phyloP scores from a whole-genome alignment of 345 rosid species.

The Sonneratia caseolaris region DNA sequence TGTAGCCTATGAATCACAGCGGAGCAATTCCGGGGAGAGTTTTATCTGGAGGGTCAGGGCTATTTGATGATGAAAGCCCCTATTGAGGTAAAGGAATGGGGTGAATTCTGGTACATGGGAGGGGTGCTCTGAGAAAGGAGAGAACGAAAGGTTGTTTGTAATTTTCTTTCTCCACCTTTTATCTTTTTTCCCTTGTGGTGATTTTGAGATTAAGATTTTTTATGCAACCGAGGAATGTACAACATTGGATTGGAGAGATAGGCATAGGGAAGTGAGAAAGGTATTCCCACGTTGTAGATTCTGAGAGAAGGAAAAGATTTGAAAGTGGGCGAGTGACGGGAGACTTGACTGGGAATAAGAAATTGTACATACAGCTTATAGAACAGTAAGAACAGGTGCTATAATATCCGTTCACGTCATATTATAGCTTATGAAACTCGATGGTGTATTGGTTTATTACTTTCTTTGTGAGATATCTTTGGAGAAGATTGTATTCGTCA shows the following conservation, averaged over 20 bases:
- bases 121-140: background rate
- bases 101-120: slow-evolving; percentile 27
- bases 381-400: background rate
- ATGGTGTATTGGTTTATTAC: background rate
- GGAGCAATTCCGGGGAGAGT: background rate
- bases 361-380: background rate
- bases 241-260: background rate
- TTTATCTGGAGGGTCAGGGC: slow-evolving; percentile 12
- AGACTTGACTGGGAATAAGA: background rate
- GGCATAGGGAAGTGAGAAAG: slow-evolving; percentile 3
- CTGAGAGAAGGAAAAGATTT: background rate
- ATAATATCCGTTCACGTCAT: background rate
- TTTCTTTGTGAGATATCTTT: background rate
- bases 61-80: slow-evolving; percentile 32
- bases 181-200: background rate
- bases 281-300: background rate
- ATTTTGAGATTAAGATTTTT: background rate
- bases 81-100: background rate
- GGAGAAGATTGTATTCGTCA: too few relatives aligned
- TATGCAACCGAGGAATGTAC: background rate
- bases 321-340: background rate
- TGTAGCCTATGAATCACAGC: background rate
- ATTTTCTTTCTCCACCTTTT: slow-evolving; percentile 11
- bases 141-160: slow-evolving; percentile 9
- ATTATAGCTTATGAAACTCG: background rate